A percentile compares a stretch with the other conserved stretches of the same genome.
Evolutionary conservation across 108 stramenopile genomes (phyloP).

Genomic region (Chaetoceros muelleri): DNA sequence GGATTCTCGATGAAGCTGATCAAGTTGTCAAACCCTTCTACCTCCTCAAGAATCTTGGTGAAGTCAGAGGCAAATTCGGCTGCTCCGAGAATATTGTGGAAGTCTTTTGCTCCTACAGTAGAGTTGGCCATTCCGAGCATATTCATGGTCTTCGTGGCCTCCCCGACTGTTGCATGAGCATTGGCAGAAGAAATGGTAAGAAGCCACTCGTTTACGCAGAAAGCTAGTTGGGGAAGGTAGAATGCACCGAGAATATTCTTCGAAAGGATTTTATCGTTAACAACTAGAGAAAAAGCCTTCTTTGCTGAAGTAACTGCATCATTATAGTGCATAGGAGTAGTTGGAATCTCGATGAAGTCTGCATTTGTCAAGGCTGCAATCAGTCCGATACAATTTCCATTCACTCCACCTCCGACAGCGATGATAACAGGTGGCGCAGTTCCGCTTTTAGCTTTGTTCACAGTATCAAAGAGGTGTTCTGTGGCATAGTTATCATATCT

Average conservation of each 20-base stretch:
- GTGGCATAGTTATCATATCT: constrained; percentile 15
- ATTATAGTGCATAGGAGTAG: constrained; percentile 21
- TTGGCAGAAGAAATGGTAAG: constrained; percentile 12
- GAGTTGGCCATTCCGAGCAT: constrained; percentile 12
- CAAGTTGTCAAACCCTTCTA: constrained; percentile 15
- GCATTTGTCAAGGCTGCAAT: constrained; percentile 11
- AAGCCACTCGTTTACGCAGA: constrained; percentile 11
- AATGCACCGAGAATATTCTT: constrained; percentile 16
- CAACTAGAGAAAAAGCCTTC: constrained; percentile 13
- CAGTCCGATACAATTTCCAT: constrained; percentile 18
- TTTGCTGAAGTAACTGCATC: constrained; percentile 11
- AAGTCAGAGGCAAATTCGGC: constrained; percentile 13
- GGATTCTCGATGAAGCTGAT: constrained; percentile 12
- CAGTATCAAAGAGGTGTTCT: constrained; percentile 5
- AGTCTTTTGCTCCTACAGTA: constrained; percentile 9
- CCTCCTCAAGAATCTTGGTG: constrained; percentile 16
- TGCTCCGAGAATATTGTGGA: constrained; percentile 14
- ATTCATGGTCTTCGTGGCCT: constrained; percentile 18
- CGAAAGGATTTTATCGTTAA: constrained; percentile 6
- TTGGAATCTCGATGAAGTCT: constrained; percentile 16
- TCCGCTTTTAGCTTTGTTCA: constrained; percentile 3
- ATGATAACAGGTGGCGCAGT: constrained; percentile 10
- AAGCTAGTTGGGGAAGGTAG: constrained; percentile 12
- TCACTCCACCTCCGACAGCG: constrained; percentile 16
- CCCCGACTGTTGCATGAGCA: constrained; percentile 15